phyloP scores from a whole-genome alignment of 495 filamentous ascomycete species.

The Penicillium atrosanguineum region DNA sequence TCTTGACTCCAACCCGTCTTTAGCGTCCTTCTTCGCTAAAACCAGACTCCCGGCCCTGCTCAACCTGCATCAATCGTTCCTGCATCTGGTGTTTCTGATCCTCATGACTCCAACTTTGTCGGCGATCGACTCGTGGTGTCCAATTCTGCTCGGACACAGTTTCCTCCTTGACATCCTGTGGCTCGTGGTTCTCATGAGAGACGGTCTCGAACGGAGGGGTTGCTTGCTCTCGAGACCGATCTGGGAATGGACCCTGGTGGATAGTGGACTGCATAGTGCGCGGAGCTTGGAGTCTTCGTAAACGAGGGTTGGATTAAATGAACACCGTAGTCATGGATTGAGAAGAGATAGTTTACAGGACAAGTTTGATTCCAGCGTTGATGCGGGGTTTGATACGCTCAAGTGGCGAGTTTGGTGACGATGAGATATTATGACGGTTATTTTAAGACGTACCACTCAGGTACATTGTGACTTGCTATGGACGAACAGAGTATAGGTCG shows the following conservation, averaged over 20 bases:
- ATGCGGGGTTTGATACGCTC: background rate
- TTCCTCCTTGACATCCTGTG: background rate
- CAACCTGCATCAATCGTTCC: slow-evolving; percentile 24
- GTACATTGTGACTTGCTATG: background rate
- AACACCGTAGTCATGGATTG: background rate
- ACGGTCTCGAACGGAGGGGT: background rate
- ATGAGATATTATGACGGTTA: background rate
- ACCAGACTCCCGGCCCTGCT: slow-evolving; percentile 27
- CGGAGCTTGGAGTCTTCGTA: background rate
- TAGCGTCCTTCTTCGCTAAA: slow-evolving; percentile 25
- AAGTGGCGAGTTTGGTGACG: background rate
- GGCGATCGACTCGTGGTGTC: slow-evolving; percentile 26
- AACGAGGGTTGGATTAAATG: background rate
- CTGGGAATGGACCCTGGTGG: slow-evolving; percentile 6
- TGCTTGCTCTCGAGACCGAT: slow-evolving; percentile 6
- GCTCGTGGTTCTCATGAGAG: background rate
- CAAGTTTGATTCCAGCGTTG: background rate
- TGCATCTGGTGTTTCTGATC: slow-evolving; percentile 37
- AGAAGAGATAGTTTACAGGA: background rate
- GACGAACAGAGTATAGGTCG: background rate
- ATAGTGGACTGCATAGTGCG: slow-evolving; percentile 10
- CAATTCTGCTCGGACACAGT: slow-evolving; percentile 15
- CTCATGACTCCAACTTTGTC: slow-evolving; percentile 37
- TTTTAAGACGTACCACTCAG: background rate
- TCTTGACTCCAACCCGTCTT: background rate